A percentile compares a stretch with the other conserved stretches of the same genome.
Evolutionary conservation across 108 stramenopile genomes (phyloP).

Genomic region (Poteriospumella lacustris): DNA sequence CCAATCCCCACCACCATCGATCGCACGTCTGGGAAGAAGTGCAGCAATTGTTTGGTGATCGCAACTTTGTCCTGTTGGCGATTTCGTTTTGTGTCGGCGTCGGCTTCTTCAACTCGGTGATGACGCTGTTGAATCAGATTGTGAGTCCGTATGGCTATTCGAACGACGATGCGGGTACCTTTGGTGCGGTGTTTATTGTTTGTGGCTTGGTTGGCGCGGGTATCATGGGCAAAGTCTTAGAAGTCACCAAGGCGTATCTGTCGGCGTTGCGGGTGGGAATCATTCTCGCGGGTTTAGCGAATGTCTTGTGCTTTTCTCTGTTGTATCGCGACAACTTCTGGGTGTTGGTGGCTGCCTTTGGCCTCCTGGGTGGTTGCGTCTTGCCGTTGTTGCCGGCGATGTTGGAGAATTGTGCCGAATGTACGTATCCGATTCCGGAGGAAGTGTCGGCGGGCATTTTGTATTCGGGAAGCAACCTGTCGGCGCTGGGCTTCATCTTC

Average conservation of each 20-base stretch:
- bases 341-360: not conserved
- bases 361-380: not conserved
- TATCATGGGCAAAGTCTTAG: conserved; percentile 23
- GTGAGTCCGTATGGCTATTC: conserved; percentile 39
- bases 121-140: conserved; percentile 44
- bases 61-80: conserved; percentile 31
- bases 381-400: conserved; percentile 13
- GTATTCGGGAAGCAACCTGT: too few species aligned
- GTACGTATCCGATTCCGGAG: conserved; percentile 23
- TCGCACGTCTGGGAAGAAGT: too few species aligned
- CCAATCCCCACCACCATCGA: too few species aligned
- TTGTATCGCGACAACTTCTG: conserved; percentile 12
- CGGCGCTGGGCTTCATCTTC: too few species aligned
- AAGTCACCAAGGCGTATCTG: conserved; percentile 18
- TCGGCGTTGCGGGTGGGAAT: not conserved
- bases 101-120: conserved; percentile 45
- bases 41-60: conserved; percentile 6
- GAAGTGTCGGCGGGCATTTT: conserved; percentile 14
- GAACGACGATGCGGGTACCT: conserved; percentile 41
- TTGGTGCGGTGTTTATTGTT: conserved; percentile 41
- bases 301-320: not conserved
- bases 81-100: conserved; percentile 38
- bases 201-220: conserved; percentile 40
- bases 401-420: conserved; percentile 28
- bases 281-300: not conserved